Conservation (phyloP, 164 flowering plant genomes). For the Vitis amurensis region DNA sequence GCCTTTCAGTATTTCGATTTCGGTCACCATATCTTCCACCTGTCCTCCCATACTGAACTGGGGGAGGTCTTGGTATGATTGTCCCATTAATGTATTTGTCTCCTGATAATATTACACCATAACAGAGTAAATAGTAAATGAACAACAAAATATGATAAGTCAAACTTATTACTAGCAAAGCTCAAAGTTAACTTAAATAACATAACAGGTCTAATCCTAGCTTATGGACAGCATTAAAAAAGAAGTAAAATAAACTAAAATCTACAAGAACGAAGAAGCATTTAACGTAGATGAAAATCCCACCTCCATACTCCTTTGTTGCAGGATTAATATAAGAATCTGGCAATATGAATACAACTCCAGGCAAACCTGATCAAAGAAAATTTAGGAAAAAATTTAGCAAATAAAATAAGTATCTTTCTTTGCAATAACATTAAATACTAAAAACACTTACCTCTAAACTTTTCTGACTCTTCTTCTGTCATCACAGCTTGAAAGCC, state of each 20-base stretch:
- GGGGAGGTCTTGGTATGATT: slow-evolving; percentile 83
- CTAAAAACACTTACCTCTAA: slow-evolving; percentile 45
- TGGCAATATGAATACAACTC: slow-evolving; percentile 84
- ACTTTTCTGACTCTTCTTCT: slow-evolving; percentile 81
- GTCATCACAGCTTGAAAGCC: slow-evolving; percentile 92
- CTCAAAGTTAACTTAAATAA: background rate
- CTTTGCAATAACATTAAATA: background rate
- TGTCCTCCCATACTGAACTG: slow-evolving; percentile 56
- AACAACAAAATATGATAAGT: background rate
- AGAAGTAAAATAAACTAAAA: background rate
- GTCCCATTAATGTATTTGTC: slow-evolving; percentile 88
- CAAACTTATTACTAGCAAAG: background rate
- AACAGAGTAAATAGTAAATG: background rate
- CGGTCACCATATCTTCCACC: slow-evolving; percentile 38
- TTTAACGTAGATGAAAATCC: background rate
- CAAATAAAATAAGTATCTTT: background rate
- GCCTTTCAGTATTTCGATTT: slow-evolving; percentile 36
- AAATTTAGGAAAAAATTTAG: slow-evolving; percentile 5
- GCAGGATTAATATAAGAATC: slow-evolving; percentile 92
- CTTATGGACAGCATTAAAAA: background rate
- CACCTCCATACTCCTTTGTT: slow-evolving; percentile 97
- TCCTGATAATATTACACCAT: slow-evolving; percentile 39
- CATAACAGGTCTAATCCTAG: too few species aligned
- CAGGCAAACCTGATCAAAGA: slow-evolving; percentile 66
- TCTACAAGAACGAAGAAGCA: background rate